phyloP scores from a whole-genome alignment of 208 protist genomes.

The Leishmania aethiopica region DNA sequence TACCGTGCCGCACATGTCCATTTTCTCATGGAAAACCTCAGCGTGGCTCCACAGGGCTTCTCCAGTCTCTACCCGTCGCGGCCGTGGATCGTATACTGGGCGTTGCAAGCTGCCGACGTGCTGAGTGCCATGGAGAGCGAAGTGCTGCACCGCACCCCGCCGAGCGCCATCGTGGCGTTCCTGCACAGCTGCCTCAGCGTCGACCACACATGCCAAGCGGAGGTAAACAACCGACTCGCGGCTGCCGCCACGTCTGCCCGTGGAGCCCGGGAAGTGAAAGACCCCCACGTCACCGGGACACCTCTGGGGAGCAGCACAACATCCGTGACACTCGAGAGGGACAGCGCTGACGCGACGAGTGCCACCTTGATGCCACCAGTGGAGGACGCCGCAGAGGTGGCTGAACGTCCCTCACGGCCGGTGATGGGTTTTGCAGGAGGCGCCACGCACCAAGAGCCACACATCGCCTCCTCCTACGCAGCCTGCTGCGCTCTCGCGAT shows the following conservation, averaged over 20 bases:
- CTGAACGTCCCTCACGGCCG: slow-evolving; percentile 6
- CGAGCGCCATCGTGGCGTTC: slow-evolving; percentile 49
- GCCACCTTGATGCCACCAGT: background rate
- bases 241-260: background rate
- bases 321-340: background rate
- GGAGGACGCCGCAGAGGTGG: background rate
- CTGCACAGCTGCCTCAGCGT: slow-evolving; percentile 54
- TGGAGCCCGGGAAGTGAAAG: background rate
- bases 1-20: slow-evolving; percentile 31
- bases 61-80: slow-evolving; percentile 45
- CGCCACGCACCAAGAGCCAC: slow-evolving; percentile 62
- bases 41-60: slow-evolving; percentile 28
- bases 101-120: slow-evolving; percentile 75
- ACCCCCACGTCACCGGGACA: background rate
- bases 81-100: slow-evolving; percentile 86
- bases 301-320: background rate
- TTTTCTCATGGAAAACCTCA: slow-evolving; percentile 40
- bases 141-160: slow-evolving; percentile 43
- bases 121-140: slow-evolving; percentile 51
- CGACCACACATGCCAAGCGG: slow-evolving; percentile 26
- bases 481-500: slow-evolving; percentile 79
- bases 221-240: slow-evolving; percentile 1
- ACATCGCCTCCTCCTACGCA: slow-evolving; percentile 87
- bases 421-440: slow-evolving; percentile 86
- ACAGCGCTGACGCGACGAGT: background rate